A percentile compares a stretch with the other conserved stretches of the same genome.
phyloP scores from a whole-genome alignment of 2,329 filamentous ascomycete genomes.

The Xylariaceae sp. region DNA sequence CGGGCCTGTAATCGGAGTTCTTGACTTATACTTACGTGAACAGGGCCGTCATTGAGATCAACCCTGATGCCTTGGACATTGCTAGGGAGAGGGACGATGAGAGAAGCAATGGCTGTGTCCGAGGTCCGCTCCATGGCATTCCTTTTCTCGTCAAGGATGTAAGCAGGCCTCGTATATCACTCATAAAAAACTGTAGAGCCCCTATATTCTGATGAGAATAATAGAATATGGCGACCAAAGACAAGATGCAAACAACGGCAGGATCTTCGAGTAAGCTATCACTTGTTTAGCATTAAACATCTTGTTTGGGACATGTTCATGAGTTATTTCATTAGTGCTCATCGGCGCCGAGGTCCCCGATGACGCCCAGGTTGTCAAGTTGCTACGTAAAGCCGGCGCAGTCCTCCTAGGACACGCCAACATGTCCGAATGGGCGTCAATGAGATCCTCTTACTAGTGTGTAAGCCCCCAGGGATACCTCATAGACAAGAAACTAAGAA shows the following conservation, averaged over 20 bases:
- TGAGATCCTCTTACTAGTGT: slow-evolving; percentile 58
- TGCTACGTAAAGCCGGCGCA: slow-evolving; percentile 50
- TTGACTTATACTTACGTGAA: not conserved
- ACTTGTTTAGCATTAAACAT: not conserved
- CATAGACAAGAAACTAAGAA: not conserved
- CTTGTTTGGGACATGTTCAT: not conserved
- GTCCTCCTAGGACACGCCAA: slow-evolving; percentile 65
- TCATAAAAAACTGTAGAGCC: no score
- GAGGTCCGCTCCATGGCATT: slow-evolving; percentile 68
- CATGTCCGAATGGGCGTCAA: slow-evolving; percentile 69
- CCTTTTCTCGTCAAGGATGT: slow-evolving; percentile 68
- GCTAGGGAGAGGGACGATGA: slow-evolving; percentile 57
- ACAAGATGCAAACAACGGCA: slow-evolving; percentile 69
- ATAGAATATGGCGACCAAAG: slow-evolving; percentile 59
- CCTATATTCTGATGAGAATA: not conserved
- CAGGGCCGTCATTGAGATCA: slow-evolving; percentile 58
- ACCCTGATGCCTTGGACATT: slow-evolving; percentile 61
- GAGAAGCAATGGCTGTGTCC: slow-evolving; percentile 48
- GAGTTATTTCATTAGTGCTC: slow-evolving; percentile 47
- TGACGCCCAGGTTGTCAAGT: slow-evolving; percentile 60
- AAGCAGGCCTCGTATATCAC: no score
- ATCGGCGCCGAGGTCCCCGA: slow-evolving; percentile 60
- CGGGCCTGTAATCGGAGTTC: not conserved
- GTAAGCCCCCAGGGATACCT: not conserved
- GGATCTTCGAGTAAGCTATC: slow-evolving; percentile 36